These are phyloP conservation scores for Monosporascus sp. DNA, from an alignment of 2,329 filamentous ascomycete species.

Conservation along the genomic window DNA sequence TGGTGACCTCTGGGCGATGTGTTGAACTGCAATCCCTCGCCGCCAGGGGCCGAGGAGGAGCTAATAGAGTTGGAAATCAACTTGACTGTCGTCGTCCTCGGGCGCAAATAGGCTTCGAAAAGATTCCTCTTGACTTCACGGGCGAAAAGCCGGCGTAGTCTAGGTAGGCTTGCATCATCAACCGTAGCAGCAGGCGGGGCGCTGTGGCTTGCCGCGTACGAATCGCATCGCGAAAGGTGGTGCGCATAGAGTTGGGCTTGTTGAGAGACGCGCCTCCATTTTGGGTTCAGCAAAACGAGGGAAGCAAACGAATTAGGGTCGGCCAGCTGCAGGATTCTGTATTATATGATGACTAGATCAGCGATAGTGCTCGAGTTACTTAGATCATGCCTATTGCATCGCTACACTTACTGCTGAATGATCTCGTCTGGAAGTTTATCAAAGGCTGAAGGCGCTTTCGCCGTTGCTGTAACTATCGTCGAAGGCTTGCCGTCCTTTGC, in stretches of 20 bases:
- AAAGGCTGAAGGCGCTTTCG: conserved; percentile 36
- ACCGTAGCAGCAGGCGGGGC: conserved; percentile 28
- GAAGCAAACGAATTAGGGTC: conserved; percentile 63
- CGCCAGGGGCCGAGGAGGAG: conserved; percentile 75
- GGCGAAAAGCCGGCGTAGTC: conserved; percentile 61
- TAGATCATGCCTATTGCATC: conserved; percentile 2
- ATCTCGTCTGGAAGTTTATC: conserved; percentile 61
- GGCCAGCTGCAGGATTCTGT: conserved; percentile 55
- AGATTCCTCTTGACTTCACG: conserved; percentile 70
- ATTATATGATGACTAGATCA: conserved; percentile 12
- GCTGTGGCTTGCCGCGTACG: conserved; percentile 48
- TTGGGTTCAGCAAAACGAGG: conserved; percentile 58
- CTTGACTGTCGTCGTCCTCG: conserved; percentile 66
- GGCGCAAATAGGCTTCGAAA: conserved; percentile 70
- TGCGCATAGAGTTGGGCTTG: conserved; percentile 57
- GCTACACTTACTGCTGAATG: conserved; percentile 55
- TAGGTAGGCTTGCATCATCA: conserved; percentile 47
- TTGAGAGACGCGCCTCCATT: conserved; percentile 61
- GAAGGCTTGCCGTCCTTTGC: not conserved
- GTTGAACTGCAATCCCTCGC: conserved; percentile 80
- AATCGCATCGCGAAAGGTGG: conserved; percentile 57
- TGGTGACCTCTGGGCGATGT: conserved; percentile 71
- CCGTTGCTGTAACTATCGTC: conserved; percentile 5
- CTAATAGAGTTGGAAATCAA: conserved; percentile 80
- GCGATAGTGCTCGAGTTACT: conserved; percentile 1